These are phyloP conservation scores for Naganishia antarctica DNA, from an alignment of 768 basidiomycete genomes.

Conservation along the genomic window DNA sequence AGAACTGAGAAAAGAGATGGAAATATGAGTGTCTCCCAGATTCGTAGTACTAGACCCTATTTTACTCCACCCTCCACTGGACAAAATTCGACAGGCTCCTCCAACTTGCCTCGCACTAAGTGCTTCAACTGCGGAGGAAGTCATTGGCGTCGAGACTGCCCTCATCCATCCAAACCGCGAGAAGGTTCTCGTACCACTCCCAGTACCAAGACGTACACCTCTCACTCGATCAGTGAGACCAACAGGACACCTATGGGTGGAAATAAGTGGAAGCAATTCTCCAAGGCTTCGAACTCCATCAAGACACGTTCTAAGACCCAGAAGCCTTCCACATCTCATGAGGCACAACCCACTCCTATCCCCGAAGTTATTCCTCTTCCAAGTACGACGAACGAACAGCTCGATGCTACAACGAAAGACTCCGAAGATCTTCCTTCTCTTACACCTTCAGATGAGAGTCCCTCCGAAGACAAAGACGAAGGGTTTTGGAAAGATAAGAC, in stretches of 20 bases:
- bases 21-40: not conserved
- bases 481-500: not conserved
- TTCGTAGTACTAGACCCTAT: not conserved
- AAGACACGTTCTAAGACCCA: not conserved
- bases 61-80: not conserved
- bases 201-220: not conserved
- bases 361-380: no score
- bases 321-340: not conserved
- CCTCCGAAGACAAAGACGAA: not conserved
- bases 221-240: not conserved
- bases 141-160: conserved; percentile 19
- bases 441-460: no score
- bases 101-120: not conserved
- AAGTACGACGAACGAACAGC: not conserved
- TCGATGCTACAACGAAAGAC: not conserved
- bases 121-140: conserved; percentile 3
- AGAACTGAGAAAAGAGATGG: not conserved
- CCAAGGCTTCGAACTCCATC: not conserved
- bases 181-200: not conserved
- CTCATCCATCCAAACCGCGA: not conserved
- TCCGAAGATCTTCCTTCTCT: not conserved
- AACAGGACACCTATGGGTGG: not conserved
- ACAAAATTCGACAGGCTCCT: not conserved
- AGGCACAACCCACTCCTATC: not conserved
- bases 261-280: not conserved